A percentile compares a stretch with the other conserved stretches of the same genome.
phyloP scores from a whole-genome alignment of 1,139 yeast genomes.

The Yamadazyma triangularis region DNA sequence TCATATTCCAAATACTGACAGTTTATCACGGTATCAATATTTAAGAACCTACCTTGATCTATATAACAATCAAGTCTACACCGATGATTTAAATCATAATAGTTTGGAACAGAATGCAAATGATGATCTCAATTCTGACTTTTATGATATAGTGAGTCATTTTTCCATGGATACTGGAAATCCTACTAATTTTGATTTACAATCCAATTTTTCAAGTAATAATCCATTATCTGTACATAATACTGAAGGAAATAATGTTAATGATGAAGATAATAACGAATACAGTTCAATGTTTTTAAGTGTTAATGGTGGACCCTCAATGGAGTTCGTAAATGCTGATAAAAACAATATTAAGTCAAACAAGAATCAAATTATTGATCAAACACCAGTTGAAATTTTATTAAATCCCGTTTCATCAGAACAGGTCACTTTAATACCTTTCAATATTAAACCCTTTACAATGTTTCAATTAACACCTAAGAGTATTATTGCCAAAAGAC shows the following conservation, averaged over 20 bases:
- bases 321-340: conserved; percentile 36
- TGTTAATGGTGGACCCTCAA: conserved; percentile 37
- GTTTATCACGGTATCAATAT: conserved; percentile 36
- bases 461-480: conserved; percentile 54
- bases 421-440: conserved; percentile 39
- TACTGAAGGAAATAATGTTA: conserved; percentile 1
- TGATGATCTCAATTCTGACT: conserved; percentile 40
- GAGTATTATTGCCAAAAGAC: conserved; percentile 43
- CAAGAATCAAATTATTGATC: conserved; percentile 16
- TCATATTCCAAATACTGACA: conserved; percentile 29
- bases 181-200: conserved; percentile 27
- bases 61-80: conserved; percentile 16
- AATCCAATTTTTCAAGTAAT: conserved; percentile 29
- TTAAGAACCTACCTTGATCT: conserved; percentile 26
- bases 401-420: conserved; percentile 37
- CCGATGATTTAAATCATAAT: conserved; percentile 22
- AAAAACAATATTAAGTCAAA: conserved; percentile 3
- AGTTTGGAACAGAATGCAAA: conserved; percentile 14
- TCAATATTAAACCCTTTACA: conserved; percentile 39
- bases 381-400: conserved; percentile 40
- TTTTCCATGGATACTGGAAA: conserved; percentile 33
- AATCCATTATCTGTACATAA: conserved; percentile 11
- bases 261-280: conserved; percentile 18
- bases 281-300: conserved; percentile 43
- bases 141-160: conserved; percentile 43